Conservation (phyloP, 352 stramenopile species). For the Phytophthora kernoviae region DNA sequence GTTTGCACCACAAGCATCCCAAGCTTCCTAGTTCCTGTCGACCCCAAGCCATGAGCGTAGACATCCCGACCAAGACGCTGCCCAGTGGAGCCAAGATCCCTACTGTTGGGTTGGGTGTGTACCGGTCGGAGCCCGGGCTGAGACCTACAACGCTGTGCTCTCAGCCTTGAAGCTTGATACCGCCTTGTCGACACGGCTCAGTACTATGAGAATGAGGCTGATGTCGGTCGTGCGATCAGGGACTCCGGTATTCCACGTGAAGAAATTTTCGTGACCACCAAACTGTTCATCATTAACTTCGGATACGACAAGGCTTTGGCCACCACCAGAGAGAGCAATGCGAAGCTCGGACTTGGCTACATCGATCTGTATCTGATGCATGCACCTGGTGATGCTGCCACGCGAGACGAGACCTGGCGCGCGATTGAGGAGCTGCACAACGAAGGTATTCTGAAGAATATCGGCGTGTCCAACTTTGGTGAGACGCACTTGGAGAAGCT, state of each 20-base stretch:
- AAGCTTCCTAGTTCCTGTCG: neutral
- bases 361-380: constrained; percentile 79
- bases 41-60: constrained; percentile 1
- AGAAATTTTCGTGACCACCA: no score
- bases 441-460: constrained; percentile 45
- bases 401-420: no score
- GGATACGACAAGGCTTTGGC: no score
- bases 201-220: constrained; percentile 80
- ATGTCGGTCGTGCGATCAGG: constrained; percentile 72
- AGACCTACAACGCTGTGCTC: constrained; percentile 54
- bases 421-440: no score
- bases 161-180: constrained; percentile 70
- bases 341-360: constrained; percentile 71
- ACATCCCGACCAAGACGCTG: constrained; percentile 30
- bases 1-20: neutral
- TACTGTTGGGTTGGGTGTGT: constrained; percentile 46
- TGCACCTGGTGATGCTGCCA: constrained; percentile 57
- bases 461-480: constrained; percentile 39
- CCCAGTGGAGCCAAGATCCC: constrained; percentile 47
- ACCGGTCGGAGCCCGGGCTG: constrained; percentile 39
- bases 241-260: no score
- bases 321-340: no score
- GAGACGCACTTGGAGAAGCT: constrained; percentile 76
- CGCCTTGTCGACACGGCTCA: constrained; percentile 87
- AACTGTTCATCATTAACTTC: no score